phyloP scores from a whole-genome alignment of 2,329 filamentous ascomycete species.

The Fusarium odoratissimum region DNA sequence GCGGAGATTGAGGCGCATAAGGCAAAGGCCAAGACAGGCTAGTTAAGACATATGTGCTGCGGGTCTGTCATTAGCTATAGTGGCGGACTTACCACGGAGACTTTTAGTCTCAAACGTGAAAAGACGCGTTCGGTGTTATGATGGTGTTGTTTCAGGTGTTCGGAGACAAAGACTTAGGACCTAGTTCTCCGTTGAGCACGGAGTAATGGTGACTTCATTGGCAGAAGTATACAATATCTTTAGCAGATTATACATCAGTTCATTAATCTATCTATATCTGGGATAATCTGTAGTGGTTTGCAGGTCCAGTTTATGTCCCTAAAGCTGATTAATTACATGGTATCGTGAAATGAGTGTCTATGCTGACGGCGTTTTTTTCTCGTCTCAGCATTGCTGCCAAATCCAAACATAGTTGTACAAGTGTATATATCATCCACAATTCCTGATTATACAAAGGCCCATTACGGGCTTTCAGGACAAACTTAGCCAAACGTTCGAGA shows the following conservation, averaged over 20 bases:
- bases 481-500: slow-evolving; percentile 1
- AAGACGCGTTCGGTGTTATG: slow-evolving; percentile 1
- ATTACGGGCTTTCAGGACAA: slow-evolving; percentile 6
- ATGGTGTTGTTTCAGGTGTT: slow-evolving; percentile 11
- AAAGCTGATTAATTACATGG: slow-evolving; percentile 38
- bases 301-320: slow-evolving; percentile 18
- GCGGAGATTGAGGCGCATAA: slow-evolving; percentile 72
- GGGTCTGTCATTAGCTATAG: not conserved
- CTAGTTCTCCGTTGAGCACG: not conserved
- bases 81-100: not conserved
- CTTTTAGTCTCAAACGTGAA: not conserved
- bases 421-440: slow-evolving; percentile 24
- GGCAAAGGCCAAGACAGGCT: slow-evolving; percentile 41
- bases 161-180: not conserved
- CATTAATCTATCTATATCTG: slow-evolving; percentile 42
- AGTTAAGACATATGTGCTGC: not conserved
- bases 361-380: slow-evolving; percentile 29
- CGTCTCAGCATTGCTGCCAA: slow-evolving; percentile 28
- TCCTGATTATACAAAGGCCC: slow-evolving; percentile 29
- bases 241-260: slow-evolving; percentile 33
- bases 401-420: slow-evolving; percentile 43
- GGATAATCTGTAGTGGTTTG: slow-evolving; percentile 10
- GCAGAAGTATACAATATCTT: not conserved
- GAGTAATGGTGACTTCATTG: not conserved
- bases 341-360: slow-evolving; percentile 44